Evolutionary conservation across 2,329 filamentous ascomycete species (phyloP).

Genomic region (Aquanectria penicillioides): DNA sequence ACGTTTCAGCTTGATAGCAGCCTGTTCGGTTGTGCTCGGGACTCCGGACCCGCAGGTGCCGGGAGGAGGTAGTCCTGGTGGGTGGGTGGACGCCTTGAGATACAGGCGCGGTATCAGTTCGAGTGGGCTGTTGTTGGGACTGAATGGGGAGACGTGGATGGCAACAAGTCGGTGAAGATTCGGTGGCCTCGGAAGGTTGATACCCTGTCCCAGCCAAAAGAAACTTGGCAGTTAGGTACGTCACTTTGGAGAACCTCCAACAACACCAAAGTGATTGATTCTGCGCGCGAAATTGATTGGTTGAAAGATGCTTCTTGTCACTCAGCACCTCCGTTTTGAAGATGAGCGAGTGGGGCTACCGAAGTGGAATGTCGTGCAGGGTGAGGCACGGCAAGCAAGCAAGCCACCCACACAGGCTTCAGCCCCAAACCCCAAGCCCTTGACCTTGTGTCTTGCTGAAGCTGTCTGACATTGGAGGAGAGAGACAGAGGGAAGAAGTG

Average conservation of each 20-base stretch:
- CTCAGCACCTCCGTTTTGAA: constrained; percentile 27
- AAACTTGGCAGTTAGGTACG: not conserved
- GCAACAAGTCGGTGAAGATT: constrained; percentile 32
- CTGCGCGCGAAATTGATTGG: constrained; percentile 28
- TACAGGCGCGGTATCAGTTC: constrained; percentile 13
- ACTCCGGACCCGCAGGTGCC: not conserved
- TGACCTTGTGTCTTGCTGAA: constrained; percentile 11
- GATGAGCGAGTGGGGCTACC: constrained; percentile 37
- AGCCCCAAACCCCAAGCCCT: not conserved
- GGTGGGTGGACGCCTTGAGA: not conserved
- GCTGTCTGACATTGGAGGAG: constrained; percentile 3
- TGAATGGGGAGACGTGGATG: constrained; percentile 25
- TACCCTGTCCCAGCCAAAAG: constrained; percentile 2
- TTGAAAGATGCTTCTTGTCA: constrained; percentile 24
- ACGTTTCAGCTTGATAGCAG: constrained; percentile 6
- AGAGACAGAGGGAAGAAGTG: not conserved
- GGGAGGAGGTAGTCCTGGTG: not conserved
- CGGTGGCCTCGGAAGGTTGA: constrained; percentile 35
- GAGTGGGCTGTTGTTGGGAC: constrained; percentile 26
- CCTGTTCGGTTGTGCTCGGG: not conserved
- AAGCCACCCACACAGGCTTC: constrained; percentile 28
- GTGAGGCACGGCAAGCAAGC: constrained; percentile 32
- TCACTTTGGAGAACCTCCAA: constrained; percentile 1
- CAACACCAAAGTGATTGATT: constrained; percentile 1
- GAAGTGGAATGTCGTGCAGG: constrained; percentile 41